A percentile compares a stretch with the other conserved stretches of the same genome.
phyloP scores from a whole-genome alignment of 768 basidiomycete species.

The Inosperma sp. region DNA sequence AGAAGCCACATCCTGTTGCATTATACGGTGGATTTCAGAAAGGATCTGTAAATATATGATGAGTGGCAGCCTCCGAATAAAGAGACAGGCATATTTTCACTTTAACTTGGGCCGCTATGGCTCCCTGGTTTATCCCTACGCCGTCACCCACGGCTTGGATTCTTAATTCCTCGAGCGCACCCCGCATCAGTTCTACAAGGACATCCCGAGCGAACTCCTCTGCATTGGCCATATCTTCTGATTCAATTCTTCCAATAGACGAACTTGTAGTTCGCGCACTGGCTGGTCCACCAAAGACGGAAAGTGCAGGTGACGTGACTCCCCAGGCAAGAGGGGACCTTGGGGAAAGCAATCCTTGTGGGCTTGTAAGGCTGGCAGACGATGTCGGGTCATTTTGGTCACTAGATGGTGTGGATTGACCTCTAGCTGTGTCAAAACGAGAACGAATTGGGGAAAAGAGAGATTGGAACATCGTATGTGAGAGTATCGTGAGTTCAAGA shows the following conservation, averaged over 20 bases:
- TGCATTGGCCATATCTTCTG: conserved; percentile 36
- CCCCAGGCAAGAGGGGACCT: conserved; percentile 14
- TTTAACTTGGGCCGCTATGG: conserved; percentile 39
- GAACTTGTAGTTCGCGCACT: background rate
- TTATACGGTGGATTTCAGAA: conserved; percentile 60
- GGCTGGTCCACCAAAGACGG: conserved; percentile 1
- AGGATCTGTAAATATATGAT: conserved; percentile 41
- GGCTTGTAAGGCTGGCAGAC: conserved; percentile 5
- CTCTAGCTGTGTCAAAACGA: conserved; percentile 38
- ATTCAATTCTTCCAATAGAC: conserved; percentile 37
- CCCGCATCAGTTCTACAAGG: conserved; percentile 64
- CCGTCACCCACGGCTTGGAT: background rate
- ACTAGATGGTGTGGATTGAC: conserved; percentile 10
- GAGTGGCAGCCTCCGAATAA: background rate
- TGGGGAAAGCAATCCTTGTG: conserved; percentile 17
- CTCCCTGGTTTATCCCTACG: background rate
- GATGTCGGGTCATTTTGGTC: conserved; percentile 28
- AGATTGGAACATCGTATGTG: conserved; percentile 51
- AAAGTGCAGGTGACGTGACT: conserved; percentile 13
- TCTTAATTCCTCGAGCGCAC: conserved; percentile 56
- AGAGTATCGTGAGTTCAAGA: too few relatives aligned
- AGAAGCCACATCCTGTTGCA: conserved; percentile 50
- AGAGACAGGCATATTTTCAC: conserved; percentile 34
- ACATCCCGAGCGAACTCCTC: conserved; percentile 75
- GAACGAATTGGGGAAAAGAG: conserved; percentile 56